Conservation (phyloP, 164 flowering plant genomes). For the Stephania cephalantha region DNA sequence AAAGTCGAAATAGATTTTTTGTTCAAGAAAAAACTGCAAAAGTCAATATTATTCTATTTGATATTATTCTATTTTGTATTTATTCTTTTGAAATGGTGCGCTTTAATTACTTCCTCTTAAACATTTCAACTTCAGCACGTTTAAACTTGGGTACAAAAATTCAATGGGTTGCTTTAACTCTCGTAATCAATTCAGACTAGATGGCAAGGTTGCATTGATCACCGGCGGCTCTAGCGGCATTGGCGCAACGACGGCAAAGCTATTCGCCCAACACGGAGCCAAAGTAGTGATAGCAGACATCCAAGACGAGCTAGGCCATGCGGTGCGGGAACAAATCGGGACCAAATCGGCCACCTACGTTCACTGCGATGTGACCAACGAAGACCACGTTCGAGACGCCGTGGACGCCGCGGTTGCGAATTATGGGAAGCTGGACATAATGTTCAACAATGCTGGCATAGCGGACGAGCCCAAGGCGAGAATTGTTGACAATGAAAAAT, state of each 20-base stretch:
- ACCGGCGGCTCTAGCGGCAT: constrained; percentile 18
- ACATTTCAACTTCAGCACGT: no score
- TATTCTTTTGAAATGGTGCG: no score
- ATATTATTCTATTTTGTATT: no score
- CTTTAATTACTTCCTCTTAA: no score
- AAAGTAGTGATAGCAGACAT: constrained; percentile 18
- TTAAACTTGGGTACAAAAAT: not conserved
- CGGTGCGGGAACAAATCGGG: constrained; percentile 1
- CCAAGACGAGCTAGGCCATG: constrained; percentile 12
- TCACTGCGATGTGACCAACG: constrained; percentile 15
- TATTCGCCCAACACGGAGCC: constrained; percentile 10
- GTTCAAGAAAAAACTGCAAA: no score
- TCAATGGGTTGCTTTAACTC: not conserved
- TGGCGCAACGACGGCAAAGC: constrained; percentile 11
- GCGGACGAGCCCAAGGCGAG: not conserved
- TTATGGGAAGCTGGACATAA: constrained; percentile 36
- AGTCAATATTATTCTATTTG: no score
- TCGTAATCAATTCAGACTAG: not conserved
- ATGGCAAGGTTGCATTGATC: constrained; percentile 15
- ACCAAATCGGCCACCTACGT: constrained; percentile 5
- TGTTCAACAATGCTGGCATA: constrained; percentile 41
- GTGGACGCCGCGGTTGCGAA: constrained; percentile 10
- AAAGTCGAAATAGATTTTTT: no score
- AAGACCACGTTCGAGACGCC: not conserved
- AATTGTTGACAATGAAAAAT: constrained; percentile 14